These are phyloP conservation scores for Aspergillus mulundensis DNA, from an alignment of 495 filamentous ascomycete species.

Conservation along the genomic window DNA sequence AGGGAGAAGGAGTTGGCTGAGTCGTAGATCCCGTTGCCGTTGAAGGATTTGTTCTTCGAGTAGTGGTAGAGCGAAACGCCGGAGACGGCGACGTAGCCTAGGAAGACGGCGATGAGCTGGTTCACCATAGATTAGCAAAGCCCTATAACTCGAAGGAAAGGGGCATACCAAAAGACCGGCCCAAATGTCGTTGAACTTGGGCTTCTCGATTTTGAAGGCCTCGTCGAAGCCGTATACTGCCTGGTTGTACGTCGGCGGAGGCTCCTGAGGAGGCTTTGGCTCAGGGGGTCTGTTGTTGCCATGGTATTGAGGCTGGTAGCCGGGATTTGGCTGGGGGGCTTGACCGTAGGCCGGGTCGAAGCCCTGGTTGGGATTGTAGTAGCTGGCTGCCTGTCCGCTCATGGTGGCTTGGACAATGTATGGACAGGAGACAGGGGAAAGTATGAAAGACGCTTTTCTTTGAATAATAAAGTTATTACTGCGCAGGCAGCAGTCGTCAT, in stretches of 20 bases:
- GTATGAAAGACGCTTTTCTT: background rate
- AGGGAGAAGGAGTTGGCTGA: conserved; percentile 59
- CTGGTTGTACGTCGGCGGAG: conserved; percentile 31
- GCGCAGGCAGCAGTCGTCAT: conserved; percentile 8
- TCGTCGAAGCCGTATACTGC: conserved; percentile 58
- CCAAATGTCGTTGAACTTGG: conserved; percentile 88
- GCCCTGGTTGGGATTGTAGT: conserved; percentile 34
- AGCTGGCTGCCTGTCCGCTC: conserved; percentile 43
- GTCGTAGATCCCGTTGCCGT: conserved; percentile 71
- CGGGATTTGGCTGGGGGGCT: conserved; percentile 10
- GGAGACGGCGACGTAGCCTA: conserved; percentile 74
- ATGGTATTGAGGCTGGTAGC: conserved; percentile 13
- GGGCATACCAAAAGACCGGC: conserved; percentile 66
- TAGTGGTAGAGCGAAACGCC: conserved; percentile 76
- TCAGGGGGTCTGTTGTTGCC: conserved; percentile 23
- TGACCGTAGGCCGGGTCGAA: conserved; percentile 15
- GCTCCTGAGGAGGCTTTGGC: conserved; percentile 28
- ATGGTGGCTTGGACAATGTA: conserved; percentile 22
- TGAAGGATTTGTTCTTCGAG: conserved; percentile 58
- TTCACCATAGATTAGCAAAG: conserved; percentile 19
- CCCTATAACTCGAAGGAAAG: too few relatives aligned
- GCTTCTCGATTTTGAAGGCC: conserved; percentile 72
- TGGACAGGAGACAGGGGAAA: background rate
- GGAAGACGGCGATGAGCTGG: conserved; percentile 66
- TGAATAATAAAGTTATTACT: too few relatives aligned